phyloP scores from a whole-genome alignment of 2,329 filamentous ascomycete genomes.

The Fusarium pseudocircinatum region DNA sequence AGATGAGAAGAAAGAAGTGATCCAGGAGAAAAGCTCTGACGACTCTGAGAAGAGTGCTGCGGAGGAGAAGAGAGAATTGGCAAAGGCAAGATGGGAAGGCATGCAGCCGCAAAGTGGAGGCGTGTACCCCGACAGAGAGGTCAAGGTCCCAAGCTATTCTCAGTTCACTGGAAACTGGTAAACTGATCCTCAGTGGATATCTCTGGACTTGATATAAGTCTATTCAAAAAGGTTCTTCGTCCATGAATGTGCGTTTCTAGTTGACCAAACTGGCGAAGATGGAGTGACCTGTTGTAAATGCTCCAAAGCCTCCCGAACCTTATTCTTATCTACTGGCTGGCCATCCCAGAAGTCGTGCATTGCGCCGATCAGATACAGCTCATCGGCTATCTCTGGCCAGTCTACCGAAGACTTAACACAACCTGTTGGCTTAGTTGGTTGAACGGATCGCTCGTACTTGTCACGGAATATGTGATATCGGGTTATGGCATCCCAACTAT shows the following conservation, averaged over 20 bases:
- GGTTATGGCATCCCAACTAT: not conserved
- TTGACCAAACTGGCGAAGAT: not conserved
- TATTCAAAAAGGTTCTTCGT: not conserved
- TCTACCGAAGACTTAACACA: not conserved
- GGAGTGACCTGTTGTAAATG: not conserved
- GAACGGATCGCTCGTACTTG: not conserved
- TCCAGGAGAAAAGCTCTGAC: fast-evolving
- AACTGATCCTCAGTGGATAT: fast-evolving
- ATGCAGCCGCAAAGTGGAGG: not conserved
- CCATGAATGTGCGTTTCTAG: not conserved
- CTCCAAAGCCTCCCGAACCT: not conserved
- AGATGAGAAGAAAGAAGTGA: fast-evolving
- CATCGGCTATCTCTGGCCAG: constrained; percentile 6
- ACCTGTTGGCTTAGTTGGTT: not conserved
- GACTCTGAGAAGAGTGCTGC: not conserved
- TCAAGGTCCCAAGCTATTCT: not conserved
- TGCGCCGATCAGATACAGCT: not conserved
- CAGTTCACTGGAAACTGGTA: constrained; percentile 4
- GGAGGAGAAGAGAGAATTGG: not conserved
- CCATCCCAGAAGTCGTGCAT: not conserved
- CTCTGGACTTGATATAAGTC: fast-evolving
- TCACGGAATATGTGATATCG: constrained; percentile 22
- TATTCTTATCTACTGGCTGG: not conserved
- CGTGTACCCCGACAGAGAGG: not conserved
- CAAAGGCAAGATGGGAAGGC: not conserved